Base-by-base conservation (phyloP, 2,329 filamentous ascomycete genomes). In the Epichloe scottii region DNA sequence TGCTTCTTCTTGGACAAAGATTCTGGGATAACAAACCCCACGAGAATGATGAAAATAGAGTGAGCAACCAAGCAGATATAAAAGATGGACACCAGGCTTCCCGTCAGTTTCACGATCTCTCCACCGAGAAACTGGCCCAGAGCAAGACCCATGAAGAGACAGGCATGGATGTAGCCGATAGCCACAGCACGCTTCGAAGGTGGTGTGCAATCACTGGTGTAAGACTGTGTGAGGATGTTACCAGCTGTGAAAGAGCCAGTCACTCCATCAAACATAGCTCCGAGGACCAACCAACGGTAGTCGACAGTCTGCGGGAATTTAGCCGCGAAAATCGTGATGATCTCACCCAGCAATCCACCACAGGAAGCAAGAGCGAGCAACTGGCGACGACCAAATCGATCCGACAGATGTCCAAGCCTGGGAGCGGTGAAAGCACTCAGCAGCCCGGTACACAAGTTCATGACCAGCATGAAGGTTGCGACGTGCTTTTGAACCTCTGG, bases 91-190 rank as follows among this genome's bases (percentile, higher is more conserved):
- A 96, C 65, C 15, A 94, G 74, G 42, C 79, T 80, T 7, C 87
- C 86, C 0, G 87, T 90, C 65, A 75, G 77, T 59, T 86, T 79
- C 60, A 95, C 84, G 42, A 96, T 73, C 58, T 87, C 84, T 2
- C 86, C 90, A 0, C 89, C 85, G 21, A 95, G 62, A 3, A 94
- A 75, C 7, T 93, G 93, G 0, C 93, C 93, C 34, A 91, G 68
- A 0, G 93, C 91, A 44, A 97, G 80, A n/a, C 93, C 93, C 2
- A 79, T 77, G 66, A 95, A 97, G 8, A 98, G 73, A 58, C 85
- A 89, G 11, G 88, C 89, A 60, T 97, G 88, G 59, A 97, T 84
- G 63, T 90, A 91, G 6, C 89, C 90, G 65, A 97, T 93, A 4
- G 83, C 81, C 7, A 95, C 85, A 53, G 85, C 87, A 19, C 93